phyloP scores from a whole-genome alignment of 192 early-diverging fungal species.

The Backusella sp. region DNA sequence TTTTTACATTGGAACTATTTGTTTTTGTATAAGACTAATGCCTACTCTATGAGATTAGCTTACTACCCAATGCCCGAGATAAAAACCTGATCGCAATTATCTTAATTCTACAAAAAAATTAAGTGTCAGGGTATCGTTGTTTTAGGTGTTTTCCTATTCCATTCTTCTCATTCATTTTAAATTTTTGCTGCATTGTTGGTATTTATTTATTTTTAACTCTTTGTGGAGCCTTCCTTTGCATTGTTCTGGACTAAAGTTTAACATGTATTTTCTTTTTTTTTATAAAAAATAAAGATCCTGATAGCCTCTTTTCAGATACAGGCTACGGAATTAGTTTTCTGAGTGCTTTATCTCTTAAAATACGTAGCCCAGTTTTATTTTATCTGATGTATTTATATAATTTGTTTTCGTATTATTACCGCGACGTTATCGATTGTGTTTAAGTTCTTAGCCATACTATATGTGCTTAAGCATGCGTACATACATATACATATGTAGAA shows the following conservation, averaged over 20 bases:
- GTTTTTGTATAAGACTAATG: no score
- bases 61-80: no score
- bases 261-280: no score
- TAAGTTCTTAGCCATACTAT: neutral
- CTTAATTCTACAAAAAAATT: no score
- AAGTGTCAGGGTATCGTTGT: no score
- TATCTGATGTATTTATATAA: no score
- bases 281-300: no score
- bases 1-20: no score
- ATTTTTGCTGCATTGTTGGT: neutral
- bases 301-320: neutral
- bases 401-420: neutral
- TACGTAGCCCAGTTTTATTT: neutral
- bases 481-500: neutral
- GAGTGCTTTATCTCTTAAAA: neutral
- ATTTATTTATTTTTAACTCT: neutral
- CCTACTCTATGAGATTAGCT: no score
- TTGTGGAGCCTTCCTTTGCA: neutral
- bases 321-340: neutral
- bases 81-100: no score
- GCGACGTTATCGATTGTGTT: neutral
- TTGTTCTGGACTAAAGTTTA: neutral
- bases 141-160: no score
- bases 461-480: neutral
- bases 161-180: neutral